Conservation (phyloP, 305 asterid species). For the Solanum chacoense region DNA sequence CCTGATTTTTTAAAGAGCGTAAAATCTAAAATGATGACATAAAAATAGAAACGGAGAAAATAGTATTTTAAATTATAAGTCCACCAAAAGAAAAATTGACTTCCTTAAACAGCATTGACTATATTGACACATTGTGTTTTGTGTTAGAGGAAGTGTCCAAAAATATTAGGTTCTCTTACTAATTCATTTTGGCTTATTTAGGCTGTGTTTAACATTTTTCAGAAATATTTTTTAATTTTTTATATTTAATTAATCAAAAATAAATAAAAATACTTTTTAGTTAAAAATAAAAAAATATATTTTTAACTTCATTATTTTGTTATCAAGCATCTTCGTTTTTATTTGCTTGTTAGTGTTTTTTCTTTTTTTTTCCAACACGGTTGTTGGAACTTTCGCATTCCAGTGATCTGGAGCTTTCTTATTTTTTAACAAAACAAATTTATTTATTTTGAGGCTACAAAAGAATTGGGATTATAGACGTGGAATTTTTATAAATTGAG, state of each 20-base stretch:
- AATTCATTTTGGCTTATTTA: background rate
- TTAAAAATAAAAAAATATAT: too few relatives aligned
- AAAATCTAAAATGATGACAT: too few relatives aligned
- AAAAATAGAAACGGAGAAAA: too few relatives aligned
- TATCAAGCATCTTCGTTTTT: background rate
- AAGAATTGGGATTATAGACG: background rate
- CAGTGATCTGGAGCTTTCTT: background rate
- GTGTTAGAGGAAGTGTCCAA: background rate
- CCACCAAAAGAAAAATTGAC: background rate
- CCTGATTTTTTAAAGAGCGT: accelerated
- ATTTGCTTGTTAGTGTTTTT: background rate
- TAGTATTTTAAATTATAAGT: background rate
- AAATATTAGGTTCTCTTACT: background rate
- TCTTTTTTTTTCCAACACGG: background rate
- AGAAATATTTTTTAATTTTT: background rate
- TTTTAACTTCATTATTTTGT: background rate
- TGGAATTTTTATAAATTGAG: background rate
- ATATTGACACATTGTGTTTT: background rate
- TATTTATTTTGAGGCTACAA: background rate
- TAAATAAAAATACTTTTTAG: background rate
- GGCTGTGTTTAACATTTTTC: background rate
- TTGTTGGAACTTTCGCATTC: background rate
- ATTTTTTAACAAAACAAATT: background rate
- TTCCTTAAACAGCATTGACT: background rate
- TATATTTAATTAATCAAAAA: too few relatives aligned